These are phyloP conservation scores for Leptodermis oblonga DNA, from an alignment of 257 asterid genomes.

Conservation along the genomic window DNA sequence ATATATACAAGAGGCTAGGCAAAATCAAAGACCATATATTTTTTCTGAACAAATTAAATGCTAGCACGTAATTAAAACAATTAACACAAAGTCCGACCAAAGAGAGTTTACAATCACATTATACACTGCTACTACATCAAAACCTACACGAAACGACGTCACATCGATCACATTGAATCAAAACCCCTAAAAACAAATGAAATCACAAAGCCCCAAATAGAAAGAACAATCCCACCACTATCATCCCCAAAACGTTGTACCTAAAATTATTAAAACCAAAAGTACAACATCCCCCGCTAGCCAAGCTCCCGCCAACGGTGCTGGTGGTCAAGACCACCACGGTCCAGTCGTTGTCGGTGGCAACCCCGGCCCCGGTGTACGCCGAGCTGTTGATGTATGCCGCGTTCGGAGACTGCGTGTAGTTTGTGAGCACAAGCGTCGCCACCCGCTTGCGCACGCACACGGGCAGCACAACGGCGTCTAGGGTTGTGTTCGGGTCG, in stretches of 20 bases:
- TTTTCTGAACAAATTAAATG: too few relatives aligned
- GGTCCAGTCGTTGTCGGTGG: slow-evolving; percentile 72
- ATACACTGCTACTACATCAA: too few relatives aligned
- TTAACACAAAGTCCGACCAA: too few relatives aligned
- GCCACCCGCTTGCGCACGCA: slow-evolving; percentile 61
- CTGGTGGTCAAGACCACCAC: slow-evolving; percentile 59
- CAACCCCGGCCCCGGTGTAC: slow-evolving; percentile 65
- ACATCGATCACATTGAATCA: too few relatives aligned
- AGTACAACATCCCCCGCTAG: slow-evolving; percentile 17
- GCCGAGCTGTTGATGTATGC: slow-evolving; percentile 45
- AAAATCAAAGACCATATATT: too few relatives aligned
- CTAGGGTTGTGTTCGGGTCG: slow-evolving; percentile 50
- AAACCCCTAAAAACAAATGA: slow-evolving; percentile 6
- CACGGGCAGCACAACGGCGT: slow-evolving; percentile 64
- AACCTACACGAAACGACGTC: not conserved
- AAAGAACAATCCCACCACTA: slow-evolving; percentile 16
- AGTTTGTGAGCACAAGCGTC: slow-evolving; percentile 70
- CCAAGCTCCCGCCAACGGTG: slow-evolving; percentile 58
- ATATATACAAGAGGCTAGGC: too few relatives aligned
- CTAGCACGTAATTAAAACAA: too few relatives aligned
- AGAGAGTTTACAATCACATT: too few relatives aligned
- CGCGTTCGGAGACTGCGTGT: slow-evolving; percentile 50
- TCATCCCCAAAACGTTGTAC: slow-evolving; percentile 3
- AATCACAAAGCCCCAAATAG: slow-evolving; percentile 6
- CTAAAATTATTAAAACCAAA: not conserved